Conservation (phyloP, 2,329 filamentous ascomycete species). For the Neofusicoccum cordaticola region DNA sequence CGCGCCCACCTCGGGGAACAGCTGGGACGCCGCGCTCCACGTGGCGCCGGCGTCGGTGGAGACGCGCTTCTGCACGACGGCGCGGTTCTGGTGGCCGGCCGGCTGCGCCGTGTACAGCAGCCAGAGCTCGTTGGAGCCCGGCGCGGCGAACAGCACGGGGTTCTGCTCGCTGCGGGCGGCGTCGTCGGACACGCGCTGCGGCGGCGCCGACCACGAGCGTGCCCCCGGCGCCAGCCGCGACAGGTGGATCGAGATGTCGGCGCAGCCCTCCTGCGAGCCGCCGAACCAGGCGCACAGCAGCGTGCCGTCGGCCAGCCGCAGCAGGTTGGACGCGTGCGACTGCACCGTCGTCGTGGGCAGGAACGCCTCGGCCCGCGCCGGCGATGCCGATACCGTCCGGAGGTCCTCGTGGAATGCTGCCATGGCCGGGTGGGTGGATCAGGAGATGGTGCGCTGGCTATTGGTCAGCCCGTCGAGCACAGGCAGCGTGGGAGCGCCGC, state of each 20-base stretch:
- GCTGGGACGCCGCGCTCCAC: slow-evolving; percentile 35
- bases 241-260: slow-evolving; percentile 46
- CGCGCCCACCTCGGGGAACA: slow-evolving; percentile 37
- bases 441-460: neutral
- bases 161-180: slow-evolving; percentile 46
- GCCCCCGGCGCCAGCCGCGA: slow-evolving; percentile 36
- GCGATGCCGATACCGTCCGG: neutral
- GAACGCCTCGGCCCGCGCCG: slow-evolving; percentile 20
- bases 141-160: slow-evolving; percentile 41
- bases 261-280: slow-evolving; percentile 45
- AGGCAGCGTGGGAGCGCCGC: neutral
- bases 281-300: slow-evolving; percentile 48
- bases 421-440: neutral
- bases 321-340: slow-evolving; percentile 46
- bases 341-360: slow-evolving; percentile 44
- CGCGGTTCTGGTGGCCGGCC: slow-evolving; percentile 45
- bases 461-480: neutral
- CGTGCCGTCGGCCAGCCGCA: slow-evolving; percentile 41
- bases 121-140: slow-evolving; percentile 37
- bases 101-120: slow-evolving; percentile 47
- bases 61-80: slow-evolving; percentile 37
- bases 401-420: slow-evolving; percentile 19
- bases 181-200: slow-evolving; percentile 40
- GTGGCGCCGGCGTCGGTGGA: slow-evolving; percentile 37
- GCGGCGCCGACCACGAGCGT: slow-evolving; percentile 29